These are phyloP conservation scores for Corymbia calophylla DNA, from an alignment of 441 rosid genomes.

Conservation along the genomic window DNA sequence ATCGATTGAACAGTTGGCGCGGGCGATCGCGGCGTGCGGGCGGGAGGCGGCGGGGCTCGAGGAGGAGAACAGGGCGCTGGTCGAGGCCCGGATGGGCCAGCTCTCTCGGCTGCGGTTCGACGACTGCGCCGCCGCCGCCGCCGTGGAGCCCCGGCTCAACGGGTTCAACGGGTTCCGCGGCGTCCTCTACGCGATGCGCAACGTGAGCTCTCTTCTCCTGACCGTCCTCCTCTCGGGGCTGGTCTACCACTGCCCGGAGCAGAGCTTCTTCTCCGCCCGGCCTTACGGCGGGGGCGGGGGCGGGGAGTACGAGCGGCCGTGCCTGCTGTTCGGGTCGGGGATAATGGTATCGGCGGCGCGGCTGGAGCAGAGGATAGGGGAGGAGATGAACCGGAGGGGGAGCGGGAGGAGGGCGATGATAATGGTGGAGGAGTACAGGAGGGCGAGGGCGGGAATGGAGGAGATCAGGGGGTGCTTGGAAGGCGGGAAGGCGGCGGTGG, in stretches of 20 bases:
- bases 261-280: neutral
- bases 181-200: slow-evolving; percentile 68
- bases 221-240: neutral
- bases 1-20: slow-evolving; percentile 35
- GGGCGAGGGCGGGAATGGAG: neutral
- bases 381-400: neutral
- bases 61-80: slow-evolving; percentile 69
- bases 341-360: neutral
- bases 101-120: slow-evolving; percentile 56
- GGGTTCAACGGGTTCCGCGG: slow-evolving; percentile 74
- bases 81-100: slow-evolving; percentile 69
- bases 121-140: slow-evolving; percentile 24
- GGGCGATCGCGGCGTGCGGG: slow-evolving; percentile 66
- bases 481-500: neutral
- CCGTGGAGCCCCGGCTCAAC: slow-evolving; percentile 56
- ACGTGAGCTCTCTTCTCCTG: slow-evolving; percentile 44
- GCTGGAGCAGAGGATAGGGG: neutral
- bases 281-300: neutral
- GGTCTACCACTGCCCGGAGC: neutral
- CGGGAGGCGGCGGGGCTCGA: slow-evolving; percentile 76
- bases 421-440: neutral
- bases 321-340: neutral
- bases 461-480: neutral
- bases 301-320: neutral
- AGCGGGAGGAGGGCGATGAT: neutral